Conservation (phyloP, 768 basidiomycete species). For the Xerocomus potaroensis region DNA sequence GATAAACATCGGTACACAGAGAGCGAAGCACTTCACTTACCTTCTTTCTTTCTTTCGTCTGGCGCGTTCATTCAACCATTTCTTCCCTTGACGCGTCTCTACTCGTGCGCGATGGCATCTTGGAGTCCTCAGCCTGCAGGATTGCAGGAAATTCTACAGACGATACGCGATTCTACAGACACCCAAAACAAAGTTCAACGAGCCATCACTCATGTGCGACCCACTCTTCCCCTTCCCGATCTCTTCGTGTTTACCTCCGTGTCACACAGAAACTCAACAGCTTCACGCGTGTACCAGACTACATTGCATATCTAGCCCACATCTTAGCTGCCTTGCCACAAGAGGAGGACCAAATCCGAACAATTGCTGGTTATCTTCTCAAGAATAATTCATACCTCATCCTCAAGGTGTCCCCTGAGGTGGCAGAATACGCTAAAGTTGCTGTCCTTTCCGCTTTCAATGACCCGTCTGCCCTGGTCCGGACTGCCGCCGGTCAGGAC, state of each 20-base stretch:
- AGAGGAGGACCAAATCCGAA: constrained; percentile 90
- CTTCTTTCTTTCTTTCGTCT: constrained; percentile 24
- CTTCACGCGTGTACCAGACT: constrained; percentile 87
- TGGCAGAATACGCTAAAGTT: constrained; percentile 68
- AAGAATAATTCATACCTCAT: constrained; percentile 92
- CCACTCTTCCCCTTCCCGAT: constrained; percentile 16
- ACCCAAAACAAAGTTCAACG: constrained; percentile 69
- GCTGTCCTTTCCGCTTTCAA: constrained; percentile 78
- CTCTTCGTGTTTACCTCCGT: constrained; percentile 17
- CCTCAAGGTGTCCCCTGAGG: constrained; percentile 59
- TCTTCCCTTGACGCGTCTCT: constrained; percentile 26
- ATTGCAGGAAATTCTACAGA: constrained; percentile 87
- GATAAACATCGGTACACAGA: constrained; percentile 36
- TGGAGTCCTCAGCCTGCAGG: constrained; percentile 86
- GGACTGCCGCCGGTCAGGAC: constrained; percentile 91
- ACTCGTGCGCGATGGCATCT: constrained; percentile 47
- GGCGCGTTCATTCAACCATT: constrained; percentile 26
- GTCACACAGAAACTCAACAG: constrained; percentile 72
- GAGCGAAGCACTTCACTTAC: constrained; percentile 5
- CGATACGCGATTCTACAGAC: constrained; percentile 88
- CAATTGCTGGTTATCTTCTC: constrained; percentile 93
- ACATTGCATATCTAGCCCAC: constrained; percentile 93
- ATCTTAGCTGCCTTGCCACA: constrained; percentile 77
- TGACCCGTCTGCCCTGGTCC: constrained; percentile 80
- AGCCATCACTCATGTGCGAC: constrained; percentile 73